Evolutionary conservation across 768 basidiomycete genomes (phyloP).

Genomic region (Cystobasidium ongulense): DNA sequence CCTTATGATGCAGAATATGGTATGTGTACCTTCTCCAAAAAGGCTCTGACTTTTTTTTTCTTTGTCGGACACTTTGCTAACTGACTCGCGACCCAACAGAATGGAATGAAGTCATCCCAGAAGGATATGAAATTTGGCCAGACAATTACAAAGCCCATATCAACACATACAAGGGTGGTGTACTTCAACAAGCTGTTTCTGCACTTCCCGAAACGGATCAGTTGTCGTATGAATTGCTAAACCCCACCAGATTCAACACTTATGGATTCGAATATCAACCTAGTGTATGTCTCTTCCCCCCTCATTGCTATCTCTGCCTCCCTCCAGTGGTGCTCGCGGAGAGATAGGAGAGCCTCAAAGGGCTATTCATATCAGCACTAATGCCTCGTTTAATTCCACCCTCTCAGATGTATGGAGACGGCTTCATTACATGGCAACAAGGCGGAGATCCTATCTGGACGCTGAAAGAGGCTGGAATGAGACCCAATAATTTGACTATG

Average conservation of each 20-base stretch:
- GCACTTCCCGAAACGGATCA: conserved; percentile 56
- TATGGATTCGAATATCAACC: conserved; percentile 64
- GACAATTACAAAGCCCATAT: conserved; percentile 11
- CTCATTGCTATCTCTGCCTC: no score
- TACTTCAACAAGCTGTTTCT: conserved; percentile 67
- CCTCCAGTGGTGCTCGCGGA: no score
- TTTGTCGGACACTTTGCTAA: neutral
- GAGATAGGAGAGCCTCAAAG: no score
- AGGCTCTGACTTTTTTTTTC: neutral
- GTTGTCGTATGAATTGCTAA: conserved; percentile 52
- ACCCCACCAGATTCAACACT: neutral
- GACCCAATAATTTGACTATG: conserved; percentile 55
- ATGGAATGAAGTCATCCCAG: conserved; percentile 13
- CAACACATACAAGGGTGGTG: conserved; percentile 51
- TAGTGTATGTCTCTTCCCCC: conserved; percentile 41
- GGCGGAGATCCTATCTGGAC: conserved; percentile 63
- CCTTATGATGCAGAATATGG: conserved; percentile 55
- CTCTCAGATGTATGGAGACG: conserved; percentile 47
- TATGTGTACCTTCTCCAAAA: neutral
- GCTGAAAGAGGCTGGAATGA: conserved; percentile 57
- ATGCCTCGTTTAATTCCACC: neutral
- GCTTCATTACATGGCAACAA: conserved; percentile 75
- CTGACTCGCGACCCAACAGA: neutral
- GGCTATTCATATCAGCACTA: neutral
- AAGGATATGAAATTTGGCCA: conserved; percentile 12